phyloP scores from a whole-genome alignment of 306 rosid species.

The Ceratonia siliqua region DNA sequence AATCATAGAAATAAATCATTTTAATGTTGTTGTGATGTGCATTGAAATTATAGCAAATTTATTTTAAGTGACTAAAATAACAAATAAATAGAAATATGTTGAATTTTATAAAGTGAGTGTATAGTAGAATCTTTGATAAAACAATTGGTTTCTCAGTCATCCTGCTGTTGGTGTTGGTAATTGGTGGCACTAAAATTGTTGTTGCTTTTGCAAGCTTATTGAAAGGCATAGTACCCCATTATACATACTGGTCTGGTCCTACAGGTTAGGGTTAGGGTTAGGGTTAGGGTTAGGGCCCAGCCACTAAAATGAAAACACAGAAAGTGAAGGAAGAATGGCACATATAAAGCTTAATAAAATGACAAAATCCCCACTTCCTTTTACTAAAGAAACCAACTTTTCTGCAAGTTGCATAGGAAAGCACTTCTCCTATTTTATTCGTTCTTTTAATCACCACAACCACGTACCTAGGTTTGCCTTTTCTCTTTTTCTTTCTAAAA shows the following conservation, averaged over 20 bases:
- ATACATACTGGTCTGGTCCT: conserved; percentile 26
- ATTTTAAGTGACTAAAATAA: not conserved
- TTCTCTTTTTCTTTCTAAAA: not conserved
- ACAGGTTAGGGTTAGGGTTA: no score
- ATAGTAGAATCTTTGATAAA: not conserved
- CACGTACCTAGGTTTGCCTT: conserved; percentile 30
- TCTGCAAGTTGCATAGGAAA: conserved; percentile 50
- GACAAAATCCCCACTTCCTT: conserved; percentile 41
- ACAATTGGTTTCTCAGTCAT: not conserved
- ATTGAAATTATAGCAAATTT: not conserved
- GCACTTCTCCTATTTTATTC: conserved; percentile 45
- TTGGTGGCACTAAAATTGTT: conserved; percentile 44
- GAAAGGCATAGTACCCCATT: conserved; percentile 43
- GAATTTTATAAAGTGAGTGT: not conserved
- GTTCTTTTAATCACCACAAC: conserved; percentile 16
- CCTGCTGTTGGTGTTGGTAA: not conserved
- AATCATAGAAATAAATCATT: no score
- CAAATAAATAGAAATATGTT: not conserved
- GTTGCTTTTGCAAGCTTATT: conserved; percentile 42
- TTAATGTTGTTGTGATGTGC: not conserved
- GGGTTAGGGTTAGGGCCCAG: conserved; percentile 49
- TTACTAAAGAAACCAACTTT: conserved; percentile 35
- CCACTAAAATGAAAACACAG: conserved; percentile 35
- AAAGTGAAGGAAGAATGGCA: conserved; percentile 5
- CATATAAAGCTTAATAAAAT: conserved; percentile 14